These are phyloP conservation scores for Seiridium cupressi DNA, from an alignment of 2,329 filamentous ascomycete genomes.

Conservation along the genomic window DNA sequence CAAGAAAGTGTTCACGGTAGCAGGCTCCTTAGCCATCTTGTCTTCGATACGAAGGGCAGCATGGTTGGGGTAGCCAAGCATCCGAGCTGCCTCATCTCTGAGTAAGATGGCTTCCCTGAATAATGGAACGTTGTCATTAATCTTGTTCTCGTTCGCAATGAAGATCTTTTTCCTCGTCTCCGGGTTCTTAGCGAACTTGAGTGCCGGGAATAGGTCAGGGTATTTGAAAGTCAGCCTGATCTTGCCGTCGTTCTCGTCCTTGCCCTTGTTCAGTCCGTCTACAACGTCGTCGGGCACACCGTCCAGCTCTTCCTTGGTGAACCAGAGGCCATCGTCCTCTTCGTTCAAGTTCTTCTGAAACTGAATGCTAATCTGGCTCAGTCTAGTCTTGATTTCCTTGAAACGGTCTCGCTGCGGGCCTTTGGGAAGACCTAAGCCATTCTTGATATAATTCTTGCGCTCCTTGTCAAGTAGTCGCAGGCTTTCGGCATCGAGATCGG, in stretches of 20 bases:
- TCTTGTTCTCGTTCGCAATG: conserved; percentile 77
- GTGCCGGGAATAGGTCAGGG: conserved; percentile 73
- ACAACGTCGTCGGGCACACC: conserved; percentile 73
- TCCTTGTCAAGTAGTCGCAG: conserved; percentile 74
- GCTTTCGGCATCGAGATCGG: conserved; percentile 65
- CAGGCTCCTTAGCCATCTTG: conserved; percentile 80
- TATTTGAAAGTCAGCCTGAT: conserved; percentile 80
- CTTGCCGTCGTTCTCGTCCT: conserved; percentile 69
- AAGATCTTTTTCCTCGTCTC: conserved; percentile 69
- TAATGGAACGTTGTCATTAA: conserved; percentile 67
- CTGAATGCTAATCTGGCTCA: conserved; percentile 71
- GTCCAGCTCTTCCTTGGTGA: conserved; percentile 69
- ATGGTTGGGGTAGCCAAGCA: conserved; percentile 76
- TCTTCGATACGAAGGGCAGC: conserved; percentile 74
- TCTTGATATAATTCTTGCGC: conserved; percentile 72
- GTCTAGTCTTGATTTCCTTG: conserved; percentile 81
- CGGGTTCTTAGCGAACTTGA: conserved; percentile 73
- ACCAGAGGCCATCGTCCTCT: conserved; percentile 79
- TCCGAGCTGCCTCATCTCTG: conserved; percentile 73
- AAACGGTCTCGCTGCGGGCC: conserved; percentile 73
- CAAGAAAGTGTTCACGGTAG: conserved; percentile 71
- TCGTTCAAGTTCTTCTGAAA: conserved; percentile 82
- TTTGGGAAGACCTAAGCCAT: conserved; percentile 69
- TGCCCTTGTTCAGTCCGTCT: conserved; percentile 67
- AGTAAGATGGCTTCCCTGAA: conserved; percentile 75